phyloP scores from a whole-genome alignment of 202 grass and related monocot genomes.

The Carex arenaria region DNA sequence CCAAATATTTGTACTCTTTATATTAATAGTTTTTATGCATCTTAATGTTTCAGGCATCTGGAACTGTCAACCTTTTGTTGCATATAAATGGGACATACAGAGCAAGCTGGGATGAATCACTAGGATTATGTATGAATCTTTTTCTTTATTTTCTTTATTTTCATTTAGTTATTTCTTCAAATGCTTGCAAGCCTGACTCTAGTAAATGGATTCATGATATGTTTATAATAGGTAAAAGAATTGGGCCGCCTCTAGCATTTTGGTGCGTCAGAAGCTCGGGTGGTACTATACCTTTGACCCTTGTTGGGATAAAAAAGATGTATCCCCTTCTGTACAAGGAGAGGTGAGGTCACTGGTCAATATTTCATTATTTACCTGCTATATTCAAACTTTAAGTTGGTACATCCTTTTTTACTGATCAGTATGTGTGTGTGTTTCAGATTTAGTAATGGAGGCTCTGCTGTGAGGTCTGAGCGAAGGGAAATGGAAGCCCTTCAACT shows the following conservation, averaged over 20 bases:
- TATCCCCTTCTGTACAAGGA: constrained; percentile 88
- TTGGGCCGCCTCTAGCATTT: constrained; percentile 71
- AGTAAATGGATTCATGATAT: neutral
- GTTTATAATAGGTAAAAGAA: constrained; percentile 56
- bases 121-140: constrained; percentile 84
- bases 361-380: constrained; percentile 5
- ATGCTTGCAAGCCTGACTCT: neutral
- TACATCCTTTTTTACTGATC: constrained; percentile 5
- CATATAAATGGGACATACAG: constrained; percentile 86
- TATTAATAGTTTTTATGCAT: neutral
- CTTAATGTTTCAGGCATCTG: constrained; percentile 57
- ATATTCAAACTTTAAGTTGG: neutral
- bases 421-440: constrained; percentile 36
- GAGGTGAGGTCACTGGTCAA: constrained; percentile 40
- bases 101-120: constrained; percentile 61
- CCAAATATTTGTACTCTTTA: constrained; percentile 13
- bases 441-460: constrained; percentile 54
- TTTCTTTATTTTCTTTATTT: constrained; percentile 9
- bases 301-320: constrained; percentile 73
- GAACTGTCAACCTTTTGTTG: constrained; percentile 45
- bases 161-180: neutral
- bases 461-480: constrained; percentile 89
- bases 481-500: constrained; percentile 65
- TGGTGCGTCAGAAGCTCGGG: constrained; percentile 79
- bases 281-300: constrained; percentile 70